Evolutionary conservation across 768 basidiomycete genomes (phyloP).

Genomic region (Lactarius vividus): DNA sequence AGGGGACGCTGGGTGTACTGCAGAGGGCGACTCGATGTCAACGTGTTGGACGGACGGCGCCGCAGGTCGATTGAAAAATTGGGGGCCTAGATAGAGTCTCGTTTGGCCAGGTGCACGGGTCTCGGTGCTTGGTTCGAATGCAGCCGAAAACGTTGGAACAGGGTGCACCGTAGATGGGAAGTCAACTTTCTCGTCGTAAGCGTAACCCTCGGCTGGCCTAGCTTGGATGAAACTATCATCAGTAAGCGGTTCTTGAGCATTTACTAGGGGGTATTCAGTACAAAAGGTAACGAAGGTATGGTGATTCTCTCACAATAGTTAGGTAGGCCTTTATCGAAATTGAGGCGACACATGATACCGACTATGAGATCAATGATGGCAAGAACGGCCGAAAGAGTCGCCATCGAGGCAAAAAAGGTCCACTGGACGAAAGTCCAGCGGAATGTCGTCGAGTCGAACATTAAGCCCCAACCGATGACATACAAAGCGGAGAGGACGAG

Average conservation of each 20-base stretch:
- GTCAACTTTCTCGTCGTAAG: conserved; percentile 49
- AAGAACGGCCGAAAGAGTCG: conserved; percentile 54
- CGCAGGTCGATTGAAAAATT: conserved; percentile 46
- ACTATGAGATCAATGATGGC: conserved; percentile 54
- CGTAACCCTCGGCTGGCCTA: conserved; percentile 33
- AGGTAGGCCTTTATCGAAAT: conserved; percentile 74
- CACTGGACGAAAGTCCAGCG: conserved; percentile 73
- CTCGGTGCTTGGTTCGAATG: conserved; percentile 37
- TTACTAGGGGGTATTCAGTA: conserved; percentile 42
- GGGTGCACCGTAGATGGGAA: conserved; percentile 55
- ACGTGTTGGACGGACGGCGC: conserved; percentile 18
- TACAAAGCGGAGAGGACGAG: conserved; percentile 58
- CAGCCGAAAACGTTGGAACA: conserved; percentile 53
- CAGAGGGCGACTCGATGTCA: conserved; percentile 12
- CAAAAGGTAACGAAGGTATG: conserved; percentile 6
- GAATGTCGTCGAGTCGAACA: conserved; percentile 73
- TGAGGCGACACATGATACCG: conserved; percentile 64
- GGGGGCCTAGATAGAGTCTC: conserved; percentile 44
- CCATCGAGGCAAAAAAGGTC: conserved; percentile 70
- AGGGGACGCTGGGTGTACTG: conserved; percentile 1
- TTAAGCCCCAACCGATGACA: conserved; percentile 64
- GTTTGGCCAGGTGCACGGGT: conserved; percentile 40
- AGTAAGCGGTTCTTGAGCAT: conserved; percentile 49
- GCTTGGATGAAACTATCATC: conserved; percentile 43
- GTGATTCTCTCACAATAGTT: conserved; percentile 53